Conservation (phyloP, 2,329 filamentous ascomycete species). For the Aureobasidium pullulans region DNA sequence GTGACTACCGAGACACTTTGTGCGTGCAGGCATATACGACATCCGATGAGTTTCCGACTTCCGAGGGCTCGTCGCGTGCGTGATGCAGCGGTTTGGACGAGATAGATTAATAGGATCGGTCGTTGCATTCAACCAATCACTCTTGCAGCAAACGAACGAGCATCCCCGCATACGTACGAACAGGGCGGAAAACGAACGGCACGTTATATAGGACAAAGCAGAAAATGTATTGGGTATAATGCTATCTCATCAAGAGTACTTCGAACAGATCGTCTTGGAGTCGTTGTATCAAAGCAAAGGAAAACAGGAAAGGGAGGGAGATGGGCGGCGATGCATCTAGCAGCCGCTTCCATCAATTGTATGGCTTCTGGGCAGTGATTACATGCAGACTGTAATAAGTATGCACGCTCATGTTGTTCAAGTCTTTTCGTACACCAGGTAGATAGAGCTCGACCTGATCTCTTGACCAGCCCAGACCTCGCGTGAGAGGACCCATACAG, state of each 20-base stretch:
- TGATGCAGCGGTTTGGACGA: slow-evolving; percentile 2
- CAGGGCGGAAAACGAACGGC: neutral
- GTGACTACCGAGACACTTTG: neutral
- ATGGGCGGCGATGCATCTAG: neutral
- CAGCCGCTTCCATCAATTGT: neutral
- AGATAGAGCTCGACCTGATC: slow-evolving; percentile 39
- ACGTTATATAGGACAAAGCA: neutral
- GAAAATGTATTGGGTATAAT: slow-evolving; percentile 10
- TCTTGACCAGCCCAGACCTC: slow-evolving; percentile 34
- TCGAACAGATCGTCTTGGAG: no score
- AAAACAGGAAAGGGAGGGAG: neutral
- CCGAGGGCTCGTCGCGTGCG: neutral
- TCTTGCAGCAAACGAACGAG: neutral
- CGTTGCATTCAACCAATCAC: neutral
- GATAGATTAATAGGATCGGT: neutral
- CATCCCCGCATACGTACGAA: neutral
- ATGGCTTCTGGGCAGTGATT: slow-evolving; percentile 9
- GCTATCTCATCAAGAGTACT: slow-evolving; percentile 5
- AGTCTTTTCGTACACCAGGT: slow-evolving; percentile 26
- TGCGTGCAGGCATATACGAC: neutral
- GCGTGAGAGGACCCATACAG: slow-evolving; percentile 24
- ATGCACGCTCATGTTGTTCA: slow-evolving; percentile 29
- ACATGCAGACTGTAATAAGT: slow-evolving; percentile 25
- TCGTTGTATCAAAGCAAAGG: neutral
- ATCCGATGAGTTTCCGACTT: neutral